A percentile compares a stretch with the other conserved stretches of the same genome.
Evolutionary conservation across 345 rosid species (phyloP).

Genomic region (Cardiospermum halicacabum): DNA sequence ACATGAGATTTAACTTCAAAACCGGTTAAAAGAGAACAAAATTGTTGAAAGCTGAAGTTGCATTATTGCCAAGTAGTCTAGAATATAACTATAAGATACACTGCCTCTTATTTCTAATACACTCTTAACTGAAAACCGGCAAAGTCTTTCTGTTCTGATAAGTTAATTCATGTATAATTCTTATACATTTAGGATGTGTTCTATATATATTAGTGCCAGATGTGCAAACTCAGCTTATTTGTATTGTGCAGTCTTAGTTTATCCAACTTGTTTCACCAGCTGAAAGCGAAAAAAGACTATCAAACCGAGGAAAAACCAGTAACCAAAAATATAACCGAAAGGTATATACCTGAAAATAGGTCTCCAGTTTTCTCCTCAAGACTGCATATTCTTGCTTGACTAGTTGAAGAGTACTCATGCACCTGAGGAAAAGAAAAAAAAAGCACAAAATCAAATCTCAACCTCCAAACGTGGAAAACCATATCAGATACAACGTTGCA

Average conservation of each 20-base stretch:
- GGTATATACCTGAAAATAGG: slow-evolving; percentile 42
- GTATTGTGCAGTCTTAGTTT: slow-evolving; percentile 4
- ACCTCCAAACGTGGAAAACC: not conserved
- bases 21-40: not conserved
- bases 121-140: not conserved
- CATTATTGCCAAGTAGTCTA: slow-evolving; percentile 1
- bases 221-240: not conserved
- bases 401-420: slow-evolving; percentile 27
- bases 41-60: not conserved
- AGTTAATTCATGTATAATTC: not conserved
- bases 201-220: too few species aligned
- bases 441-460: not conserved
- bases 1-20: not conserved
- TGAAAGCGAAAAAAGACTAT: slow-evolving; percentile 1
- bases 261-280: slow-evolving; percentile 22
- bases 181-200: not conserved
- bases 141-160: not conserved
- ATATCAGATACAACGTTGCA: not conserved
- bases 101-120: too few species aligned
- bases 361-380: slow-evolving; percentile 37
- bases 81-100: not conserved
- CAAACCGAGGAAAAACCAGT: not conserved
- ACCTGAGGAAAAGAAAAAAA: slow-evolving; percentile 31
- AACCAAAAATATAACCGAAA: too few species aligned
- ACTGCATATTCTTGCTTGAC: slow-evolving; percentile 36